Conservation (phyloP, 345 rosid species). For the Iberis pinnata region DNA sequence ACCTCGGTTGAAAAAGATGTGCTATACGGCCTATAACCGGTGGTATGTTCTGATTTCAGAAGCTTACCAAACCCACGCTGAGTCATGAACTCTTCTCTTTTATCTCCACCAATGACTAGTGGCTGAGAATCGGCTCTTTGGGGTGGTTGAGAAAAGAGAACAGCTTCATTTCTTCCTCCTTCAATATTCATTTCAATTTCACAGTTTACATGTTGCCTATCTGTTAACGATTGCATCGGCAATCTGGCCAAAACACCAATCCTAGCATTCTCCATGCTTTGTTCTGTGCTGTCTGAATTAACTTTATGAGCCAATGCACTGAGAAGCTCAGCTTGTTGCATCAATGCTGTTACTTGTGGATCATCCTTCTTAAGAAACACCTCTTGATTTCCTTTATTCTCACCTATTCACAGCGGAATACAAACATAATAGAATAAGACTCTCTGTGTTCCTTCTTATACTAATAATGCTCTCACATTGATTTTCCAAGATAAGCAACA, state of each 20-base stretch:
- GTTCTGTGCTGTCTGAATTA: slow-evolving; percentile 62
- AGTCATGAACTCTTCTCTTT: slow-evolving; percentile 38
- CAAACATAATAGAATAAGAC: no score
- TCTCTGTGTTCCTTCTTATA: no score
- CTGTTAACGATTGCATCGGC: slow-evolving; percentile 29
- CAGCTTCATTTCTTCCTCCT: slow-evolving; percentile 44
- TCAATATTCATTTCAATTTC: slow-evolving; percentile 35
- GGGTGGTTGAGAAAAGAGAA: slow-evolving; percentile 37
- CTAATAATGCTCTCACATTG: no score
- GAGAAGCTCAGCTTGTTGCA: slow-evolving; percentile 91
- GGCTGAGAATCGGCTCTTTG: slow-evolving; percentile 34
- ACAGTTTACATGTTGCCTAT: slow-evolving; percentile 27
- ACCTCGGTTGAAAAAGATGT: slow-evolving; percentile 36
- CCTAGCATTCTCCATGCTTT: slow-evolving; percentile 57
- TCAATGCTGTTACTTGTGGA: slow-evolving; percentile 69
- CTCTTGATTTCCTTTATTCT: slow-evolving; percentile 25
- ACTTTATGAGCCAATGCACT: slow-evolving; percentile 71
- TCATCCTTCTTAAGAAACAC: slow-evolving; percentile 72
- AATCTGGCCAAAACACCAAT: slow-evolving; percentile 38
- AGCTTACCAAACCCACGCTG: slow-evolving; percentile 28
- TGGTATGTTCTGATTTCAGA: slow-evolving; percentile 30
- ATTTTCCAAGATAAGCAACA: no score
- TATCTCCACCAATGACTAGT: slow-evolving; percentile 32
- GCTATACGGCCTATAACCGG: slow-evolving; percentile 34
- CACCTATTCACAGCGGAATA: no score